These are phyloP conservation scores for Phytomonas francai DNA, from an alignment of 208 protist species.

Conservation along the genomic window DNA sequence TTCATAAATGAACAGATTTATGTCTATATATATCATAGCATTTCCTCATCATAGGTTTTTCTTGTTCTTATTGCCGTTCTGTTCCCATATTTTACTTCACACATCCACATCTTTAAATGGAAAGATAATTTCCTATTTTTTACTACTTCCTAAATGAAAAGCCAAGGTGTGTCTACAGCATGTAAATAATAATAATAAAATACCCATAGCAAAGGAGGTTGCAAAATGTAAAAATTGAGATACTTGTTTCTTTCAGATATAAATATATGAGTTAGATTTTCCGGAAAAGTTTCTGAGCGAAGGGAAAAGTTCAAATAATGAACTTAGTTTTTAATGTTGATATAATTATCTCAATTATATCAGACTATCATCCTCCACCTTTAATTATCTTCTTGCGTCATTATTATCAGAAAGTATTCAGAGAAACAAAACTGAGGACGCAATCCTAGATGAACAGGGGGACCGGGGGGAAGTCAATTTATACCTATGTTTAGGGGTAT, in stretches of 20 bases:
- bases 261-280: not conserved
- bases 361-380: not conserved
- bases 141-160: not conserved
- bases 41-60: constrained; percentile 6
- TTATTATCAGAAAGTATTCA: not conserved
- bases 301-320: not conserved
- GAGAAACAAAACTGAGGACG: not conserved
- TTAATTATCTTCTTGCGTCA: not conserved
- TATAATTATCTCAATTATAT: not conserved
- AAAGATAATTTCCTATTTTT: constrained; percentile 8
- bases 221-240: not conserved
- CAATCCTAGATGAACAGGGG: constrained; percentile 1
- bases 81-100: constrained; percentile 12
- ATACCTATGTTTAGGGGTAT: constrained; percentile 9
- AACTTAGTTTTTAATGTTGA: not conserved
- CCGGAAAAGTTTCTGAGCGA: not conserved
- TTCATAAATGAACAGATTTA: constrained; percentile 5
- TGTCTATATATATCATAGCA: not conserved
- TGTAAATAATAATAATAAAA: not conserved
- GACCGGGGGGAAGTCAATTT: not conserved
- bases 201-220: not conserved
- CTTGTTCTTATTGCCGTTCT: not conserved
- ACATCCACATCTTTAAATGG: constrained; percentile 5
- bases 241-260: not conserved
- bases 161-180: not conserved